These are phyloP conservation scores for Lipomyces sp. DNA, from an alignment of 805 yeast genomes.

Conservation along the genomic window DNA sequence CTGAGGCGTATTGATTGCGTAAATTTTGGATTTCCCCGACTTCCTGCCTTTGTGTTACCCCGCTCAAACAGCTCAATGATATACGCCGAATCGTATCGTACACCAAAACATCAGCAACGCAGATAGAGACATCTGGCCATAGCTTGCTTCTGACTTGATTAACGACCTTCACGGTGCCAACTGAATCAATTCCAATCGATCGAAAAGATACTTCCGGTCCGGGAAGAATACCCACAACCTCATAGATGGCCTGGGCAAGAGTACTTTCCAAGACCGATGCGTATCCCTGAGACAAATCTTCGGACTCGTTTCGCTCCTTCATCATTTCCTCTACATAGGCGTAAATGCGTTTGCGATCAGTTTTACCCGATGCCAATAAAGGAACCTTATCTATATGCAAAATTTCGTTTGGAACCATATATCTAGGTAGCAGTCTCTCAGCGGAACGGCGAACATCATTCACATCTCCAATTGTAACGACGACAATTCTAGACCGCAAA, in stretches of 20 bases:
- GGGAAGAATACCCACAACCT: constrained; percentile 11
- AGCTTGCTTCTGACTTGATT: not conserved
- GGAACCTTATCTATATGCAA: constrained; percentile 29
- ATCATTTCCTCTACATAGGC: not conserved
- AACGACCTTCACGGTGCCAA: constrained; percentile 19
- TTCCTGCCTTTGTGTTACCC: not conserved
- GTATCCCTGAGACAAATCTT: not conserved
- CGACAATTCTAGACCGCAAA: constrained; percentile 15
- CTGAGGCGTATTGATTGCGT: not conserved
- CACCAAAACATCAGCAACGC: constrained; percentile 18
- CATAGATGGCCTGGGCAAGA: constrained; percentile 10
- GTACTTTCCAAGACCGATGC: constrained; percentile 6
- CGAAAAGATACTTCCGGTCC: constrained; percentile 10
- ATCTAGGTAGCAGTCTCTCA: constrained; percentile 27
- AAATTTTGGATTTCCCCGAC: not conserved
- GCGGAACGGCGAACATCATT: constrained; percentile 13
- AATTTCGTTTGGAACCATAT: constrained; percentile 35
- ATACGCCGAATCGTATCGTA: constrained; percentile 11
- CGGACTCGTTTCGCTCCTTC: not conserved
- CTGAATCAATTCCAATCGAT: constrained; percentile 31
- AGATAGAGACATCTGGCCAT: not conserved
- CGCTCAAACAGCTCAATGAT: not conserved
- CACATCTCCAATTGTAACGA: constrained; percentile 19
- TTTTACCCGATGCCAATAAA: constrained; percentile 38
- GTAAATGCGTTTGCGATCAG: constrained; percentile 21